phyloP scores from a whole-genome alignment of 148 eudicot genomes.

The Polygonum aviculare region DNA sequence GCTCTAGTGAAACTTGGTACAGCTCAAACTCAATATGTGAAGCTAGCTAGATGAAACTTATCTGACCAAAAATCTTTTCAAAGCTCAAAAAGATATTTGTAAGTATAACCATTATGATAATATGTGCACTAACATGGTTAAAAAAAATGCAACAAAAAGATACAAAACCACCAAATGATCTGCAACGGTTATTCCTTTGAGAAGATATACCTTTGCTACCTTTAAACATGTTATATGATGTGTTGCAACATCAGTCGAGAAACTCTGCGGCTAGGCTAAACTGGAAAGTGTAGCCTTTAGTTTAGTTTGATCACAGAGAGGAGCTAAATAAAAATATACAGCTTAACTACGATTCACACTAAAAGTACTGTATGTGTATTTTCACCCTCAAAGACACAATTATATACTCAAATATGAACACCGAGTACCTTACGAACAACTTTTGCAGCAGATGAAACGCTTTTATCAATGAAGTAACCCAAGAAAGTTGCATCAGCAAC shows the following conservation, averaged over 20 bases:
- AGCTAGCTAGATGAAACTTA: background rate
- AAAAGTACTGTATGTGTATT: background rate
- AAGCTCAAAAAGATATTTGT: background rate
- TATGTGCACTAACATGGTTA: background rate
- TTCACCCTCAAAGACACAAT: background rate
- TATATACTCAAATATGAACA: background rate
- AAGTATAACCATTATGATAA: background rate
- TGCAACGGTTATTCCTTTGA: too few species aligned
- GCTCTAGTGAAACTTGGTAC: too few species aligned
- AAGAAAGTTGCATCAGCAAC: slow-evolving; percentile 93
- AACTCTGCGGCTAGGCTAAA: background rate
- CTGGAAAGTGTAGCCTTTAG: background rate
- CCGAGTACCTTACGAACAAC: slow-evolving; percentile 76
- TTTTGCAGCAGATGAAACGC: slow-evolving; percentile 78
- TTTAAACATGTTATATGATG: background rate
- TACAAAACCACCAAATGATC: too few species aligned
- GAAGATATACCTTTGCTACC: too few species aligned
- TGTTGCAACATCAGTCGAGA: background rate
- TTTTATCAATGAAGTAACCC: slow-evolving; percentile 87
- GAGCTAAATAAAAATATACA: background rate
- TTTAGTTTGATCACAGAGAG: background rate
- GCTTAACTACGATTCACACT: background rate
- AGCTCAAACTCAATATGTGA: background rate
- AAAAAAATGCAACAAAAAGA: background rate
- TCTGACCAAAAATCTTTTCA: background rate